Evolutionary conservation across 148 eudicot species (phyloP).

Genomic region (Rhododendron ferrugineum): DNA sequence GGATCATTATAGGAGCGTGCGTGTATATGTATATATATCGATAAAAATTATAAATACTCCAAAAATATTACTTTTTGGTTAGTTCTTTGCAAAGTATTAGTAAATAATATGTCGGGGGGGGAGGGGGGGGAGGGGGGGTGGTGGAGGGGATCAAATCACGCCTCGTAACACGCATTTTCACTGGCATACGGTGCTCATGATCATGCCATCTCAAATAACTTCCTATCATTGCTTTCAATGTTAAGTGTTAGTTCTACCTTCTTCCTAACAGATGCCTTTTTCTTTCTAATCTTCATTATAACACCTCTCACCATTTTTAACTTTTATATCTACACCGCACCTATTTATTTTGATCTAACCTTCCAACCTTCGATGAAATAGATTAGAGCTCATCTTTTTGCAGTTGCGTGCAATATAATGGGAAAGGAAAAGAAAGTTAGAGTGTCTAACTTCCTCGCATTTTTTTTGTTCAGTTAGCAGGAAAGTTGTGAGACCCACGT

Average conservation of each 20-base stretch:
- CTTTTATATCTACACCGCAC: background rate
- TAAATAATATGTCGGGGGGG: background rate
- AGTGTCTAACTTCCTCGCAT: background rate
- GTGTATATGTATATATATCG: background rate
- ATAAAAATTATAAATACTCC: background rate
- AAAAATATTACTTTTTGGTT: background rate
- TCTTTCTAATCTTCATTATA: background rate
- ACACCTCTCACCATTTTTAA: background rate
- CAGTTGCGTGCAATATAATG: background rate
- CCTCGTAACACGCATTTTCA: background rate
- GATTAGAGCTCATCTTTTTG: background rate
- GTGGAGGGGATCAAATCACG: background rate
- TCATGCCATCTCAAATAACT: background rate
- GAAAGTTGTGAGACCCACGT: background rate
- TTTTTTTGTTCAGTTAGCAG: background rate
- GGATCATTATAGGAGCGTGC: background rate
- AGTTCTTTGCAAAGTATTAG: background rate
- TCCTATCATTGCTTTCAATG: background rate
- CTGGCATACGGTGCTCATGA: background rate
- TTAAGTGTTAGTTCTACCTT: background rate
- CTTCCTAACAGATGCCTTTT: background rate
- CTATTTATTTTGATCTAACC: background rate
- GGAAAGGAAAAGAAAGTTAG: background rate
- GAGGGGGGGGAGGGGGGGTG: no score
- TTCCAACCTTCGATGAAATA: background rate